Conservation (phyloP, 2,329 filamentous ascomycete species). For the Gremmenia infestans region DNA sequence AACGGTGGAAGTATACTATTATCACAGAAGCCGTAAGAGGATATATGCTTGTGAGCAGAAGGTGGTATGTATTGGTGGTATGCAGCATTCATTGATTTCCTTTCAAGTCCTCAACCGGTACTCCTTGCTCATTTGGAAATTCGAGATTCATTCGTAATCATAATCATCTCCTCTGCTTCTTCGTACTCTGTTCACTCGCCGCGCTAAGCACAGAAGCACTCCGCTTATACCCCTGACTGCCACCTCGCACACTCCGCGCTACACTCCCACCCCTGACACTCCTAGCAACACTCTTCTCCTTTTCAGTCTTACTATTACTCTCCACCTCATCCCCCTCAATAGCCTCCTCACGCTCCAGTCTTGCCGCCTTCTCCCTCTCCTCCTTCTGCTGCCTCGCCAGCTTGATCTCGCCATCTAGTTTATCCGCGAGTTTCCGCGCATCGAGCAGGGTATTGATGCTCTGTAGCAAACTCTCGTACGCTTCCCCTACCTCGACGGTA, state of each 20-base stretch:
- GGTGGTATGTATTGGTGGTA: not conserved
- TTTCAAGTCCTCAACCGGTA: not conserved
- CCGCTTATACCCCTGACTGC: slow-evolving; percentile 64
- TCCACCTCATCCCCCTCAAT: slow-evolving; percentile 44
- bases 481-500: slow-evolving; percentile 63
- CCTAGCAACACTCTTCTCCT: slow-evolving; percentile 35
- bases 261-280: slow-evolving; percentile 62
- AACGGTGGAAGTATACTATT: no score
- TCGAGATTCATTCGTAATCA: no score
- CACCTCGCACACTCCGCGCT: slow-evolving; percentile 52
- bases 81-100: not conserved
- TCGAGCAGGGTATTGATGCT: slow-evolving; percentile 67
- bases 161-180: slow-evolving; percentile 39
- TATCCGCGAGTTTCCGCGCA: slow-evolving; percentile 68
- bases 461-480: slow-evolving; percentile 66
- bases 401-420: slow-evolving; percentile 67
- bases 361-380: slow-evolving; percentile 34
- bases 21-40: no score
- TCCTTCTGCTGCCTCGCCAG: slow-evolving; percentile 51
- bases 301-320: slow-evolving; percentile 43
- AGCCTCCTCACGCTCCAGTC: slow-evolving; percentile 5
- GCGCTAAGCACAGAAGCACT: slow-evolving; percentile 77
- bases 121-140: no score
- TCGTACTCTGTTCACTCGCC: slow-evolving; percentile 55
- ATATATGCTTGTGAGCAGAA: no score